Base-by-base conservation (phyloP, 345 rosid species). In the Eucalyptus sp. region DNA sequence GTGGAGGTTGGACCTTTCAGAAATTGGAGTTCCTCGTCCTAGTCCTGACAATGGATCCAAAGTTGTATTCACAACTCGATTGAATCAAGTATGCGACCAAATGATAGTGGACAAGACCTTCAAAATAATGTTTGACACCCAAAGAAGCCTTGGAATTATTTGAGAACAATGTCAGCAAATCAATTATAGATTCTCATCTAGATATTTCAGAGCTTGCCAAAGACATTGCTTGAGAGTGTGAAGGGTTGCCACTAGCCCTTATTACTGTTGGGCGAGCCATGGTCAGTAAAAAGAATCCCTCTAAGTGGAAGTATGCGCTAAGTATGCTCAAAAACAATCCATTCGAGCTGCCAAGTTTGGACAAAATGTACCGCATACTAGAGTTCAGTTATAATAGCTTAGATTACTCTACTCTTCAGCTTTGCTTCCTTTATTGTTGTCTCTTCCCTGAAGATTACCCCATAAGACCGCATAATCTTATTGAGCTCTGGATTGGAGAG, bases 401-500 rank as follows among this genome's bases (percentile, higher is more conserved):
- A 90, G 41, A 52, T 8, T 86, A 89, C 41, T 87, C 84, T 49
- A 86, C 56, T 16, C 80, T 54, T 22, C 46, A 87, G 14, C 48
- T 8, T 7, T 92, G 91, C 31, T 92, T 92, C 56, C 86, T 68
- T 6, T 89, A 88, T 29, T 88, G 86, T 46, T 89, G 87, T 13
- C 13, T 92, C 17, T 92, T 91, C 44, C 90, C 85, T 3, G 87
- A 87, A 86, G 89, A 51, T 54, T 27, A 71, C 71, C 79, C 12
- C 13, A 66, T 92, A 7, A 51, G 15, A 50, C 41, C 44, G 52
- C 29, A 48, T 37, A 71, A 90, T 13, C 84, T 88, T n/a, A 89
- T 90, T 60, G 90, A 79, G 10, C 90, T 92, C 8, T 91, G 89
- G 92, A 88, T 89, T 31, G 90, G 90, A 22, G 86, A 90, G 86